Conservation (phyloP, 2,329 filamentous ascomycete species). For the Xylariaceae sp. region DNA sequence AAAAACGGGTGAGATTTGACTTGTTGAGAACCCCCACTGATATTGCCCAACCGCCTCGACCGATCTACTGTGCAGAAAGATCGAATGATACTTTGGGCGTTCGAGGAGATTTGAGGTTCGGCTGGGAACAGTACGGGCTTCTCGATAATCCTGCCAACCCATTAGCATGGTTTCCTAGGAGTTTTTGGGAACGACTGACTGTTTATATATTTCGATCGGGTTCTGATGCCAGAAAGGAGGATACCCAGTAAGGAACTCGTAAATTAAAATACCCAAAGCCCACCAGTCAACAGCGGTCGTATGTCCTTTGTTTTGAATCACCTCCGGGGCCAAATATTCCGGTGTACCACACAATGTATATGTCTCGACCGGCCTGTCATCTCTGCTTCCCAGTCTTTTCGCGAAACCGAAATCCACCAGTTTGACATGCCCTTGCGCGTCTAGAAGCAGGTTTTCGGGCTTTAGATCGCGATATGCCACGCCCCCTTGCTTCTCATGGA, state of each 20-base stretch:
- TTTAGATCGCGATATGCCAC: conserved; percentile 80
- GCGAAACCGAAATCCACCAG: conserved; percentile 84
- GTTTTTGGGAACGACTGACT: conserved; percentile 39
- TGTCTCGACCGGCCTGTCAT: conserved; percentile 57
- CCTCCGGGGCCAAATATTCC: conserved; percentile 79
- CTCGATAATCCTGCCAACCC: conserved; percentile 62
- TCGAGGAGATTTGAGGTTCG: conserved; percentile 58
- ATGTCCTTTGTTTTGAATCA: conserved; percentile 77
- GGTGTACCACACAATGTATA: conserved; percentile 82
- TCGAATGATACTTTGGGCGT: conserved; percentile 70
- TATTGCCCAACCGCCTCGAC: conserved; percentile 72
- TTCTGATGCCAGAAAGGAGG: conserved; percentile 86
- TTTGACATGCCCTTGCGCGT: conserved; percentile 74
- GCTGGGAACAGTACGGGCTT: conserved; percentile 71
- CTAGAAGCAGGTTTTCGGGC: conserved; percentile 76
- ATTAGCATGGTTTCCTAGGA: conserved; percentile 12
- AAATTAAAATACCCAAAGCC: conserved; percentile 79
- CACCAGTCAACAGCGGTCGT: conserved; percentile 81
- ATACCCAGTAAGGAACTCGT: conserved; percentile 80
- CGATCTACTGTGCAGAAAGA: conserved; percentile 76
- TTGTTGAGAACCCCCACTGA: conserved; percentile 65
- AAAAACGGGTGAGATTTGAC: conserved; percentile 80
- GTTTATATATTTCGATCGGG: conserved; percentile 81
- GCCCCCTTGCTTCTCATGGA: conserved; percentile 73
- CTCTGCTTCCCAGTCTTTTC: conserved; percentile 63